These are phyloP conservation scores for Saccharomyces mikatae DNA, from an alignment of 805 yeast genomes.

Conservation along the genomic window DNA sequence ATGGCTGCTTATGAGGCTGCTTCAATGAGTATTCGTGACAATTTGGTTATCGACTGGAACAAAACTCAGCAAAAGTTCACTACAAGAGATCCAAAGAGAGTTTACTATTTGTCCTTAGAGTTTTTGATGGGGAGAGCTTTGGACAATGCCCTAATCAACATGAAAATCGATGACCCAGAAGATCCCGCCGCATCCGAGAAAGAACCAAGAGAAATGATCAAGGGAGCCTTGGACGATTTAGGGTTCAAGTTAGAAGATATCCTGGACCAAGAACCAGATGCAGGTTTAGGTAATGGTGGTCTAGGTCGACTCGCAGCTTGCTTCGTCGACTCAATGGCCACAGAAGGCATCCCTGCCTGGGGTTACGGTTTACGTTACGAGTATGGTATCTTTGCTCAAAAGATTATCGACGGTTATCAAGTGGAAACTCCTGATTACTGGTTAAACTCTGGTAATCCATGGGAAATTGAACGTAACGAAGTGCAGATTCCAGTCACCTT, in stretches of 20 bases:
- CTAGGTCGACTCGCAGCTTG: conserved; percentile 92
- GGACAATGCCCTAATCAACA: conserved; percentile 86
- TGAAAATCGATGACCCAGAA: conserved; percentile 35
- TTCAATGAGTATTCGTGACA: conserved; percentile 69
- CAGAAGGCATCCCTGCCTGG: conserved; percentile 89
- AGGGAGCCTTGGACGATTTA: conserved; percentile 52
- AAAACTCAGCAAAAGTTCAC: conserved; percentile 88
- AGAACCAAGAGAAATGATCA: conserved; percentile 44
- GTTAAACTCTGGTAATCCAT: conserved; percentile 81
- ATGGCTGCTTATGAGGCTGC: conserved; percentile 91
- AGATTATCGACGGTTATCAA: conserved; percentile 84
- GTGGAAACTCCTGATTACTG: conserved; percentile 93
- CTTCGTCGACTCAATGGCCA: conserved; percentile 79
- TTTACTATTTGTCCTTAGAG: conserved; percentile 80
- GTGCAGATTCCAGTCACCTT: conserved; percentile 86
- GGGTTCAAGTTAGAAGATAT: conserved; percentile 87
- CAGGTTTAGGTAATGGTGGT: conserved; percentile 94
- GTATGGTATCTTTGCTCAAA: conserved; percentile 88
- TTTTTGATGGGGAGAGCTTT: conserved; percentile 91
- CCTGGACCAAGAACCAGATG: conserved; percentile 81
- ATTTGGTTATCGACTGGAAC: conserved; percentile 80
- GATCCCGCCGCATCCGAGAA: conserved; percentile 6
- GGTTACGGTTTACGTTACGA: conserved; percentile 91
- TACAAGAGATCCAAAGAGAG: conserved; percentile 71
- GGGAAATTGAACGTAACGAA: conserved; percentile 86